Evolutionary conservation across 805 yeast species (phyloP).

Genomic region (Saturnispora kantuleensis): DNA sequence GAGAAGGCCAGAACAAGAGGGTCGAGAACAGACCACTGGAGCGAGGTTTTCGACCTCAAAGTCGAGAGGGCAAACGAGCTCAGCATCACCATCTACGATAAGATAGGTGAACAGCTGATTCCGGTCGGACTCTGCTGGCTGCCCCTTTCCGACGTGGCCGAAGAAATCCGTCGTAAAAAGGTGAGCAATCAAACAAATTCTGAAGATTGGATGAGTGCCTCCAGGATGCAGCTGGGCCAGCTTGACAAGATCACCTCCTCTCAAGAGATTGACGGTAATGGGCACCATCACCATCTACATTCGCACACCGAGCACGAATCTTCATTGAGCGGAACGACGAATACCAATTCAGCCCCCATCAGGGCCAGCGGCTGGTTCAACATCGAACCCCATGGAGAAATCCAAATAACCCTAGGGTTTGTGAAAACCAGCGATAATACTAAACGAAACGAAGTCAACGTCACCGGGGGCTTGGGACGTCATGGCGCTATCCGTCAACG

Average conservation of each 20-base stretch:
- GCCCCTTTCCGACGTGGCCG: slow-evolving; percentile 81
- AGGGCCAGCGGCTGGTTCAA: slow-evolving; percentile 73
- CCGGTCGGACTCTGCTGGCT: slow-evolving; percentile 95
- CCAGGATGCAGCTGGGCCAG: slow-evolving; percentile 31
- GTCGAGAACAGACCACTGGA: slow-evolving; percentile 71
- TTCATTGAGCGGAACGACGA: background rate
- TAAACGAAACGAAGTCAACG: slow-evolving; percentile 34
- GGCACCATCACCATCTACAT: background rate
- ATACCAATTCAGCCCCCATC: slow-evolving; percentile 7
- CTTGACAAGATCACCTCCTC: too few species aligned
- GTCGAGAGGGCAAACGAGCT: slow-evolving; percentile 90
- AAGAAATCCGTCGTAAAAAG: slow-evolving; percentile 85
- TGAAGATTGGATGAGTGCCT: slow-evolving; percentile 85
- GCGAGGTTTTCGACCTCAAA: slow-evolving; percentile 69
- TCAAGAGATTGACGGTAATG: background rate
- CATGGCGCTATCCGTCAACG: slow-evolving; percentile 97
- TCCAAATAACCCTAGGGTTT: slow-evolving; percentile 67
- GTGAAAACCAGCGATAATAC: slow-evolving; percentile 46
- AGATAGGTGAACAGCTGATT: slow-evolving; percentile 49
- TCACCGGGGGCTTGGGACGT: slow-evolving; percentile 69
- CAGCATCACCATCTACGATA: slow-evolving; percentile 81
- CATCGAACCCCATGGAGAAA: slow-evolving; percentile 90
- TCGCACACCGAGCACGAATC: background rate
- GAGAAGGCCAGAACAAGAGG: slow-evolving; percentile 67
- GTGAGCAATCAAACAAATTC: slow-evolving; percentile 62